phyloP scores from a whole-genome alignment of 371 early-diverging fungal species.

The Mucor lusitanicus region DNA sequence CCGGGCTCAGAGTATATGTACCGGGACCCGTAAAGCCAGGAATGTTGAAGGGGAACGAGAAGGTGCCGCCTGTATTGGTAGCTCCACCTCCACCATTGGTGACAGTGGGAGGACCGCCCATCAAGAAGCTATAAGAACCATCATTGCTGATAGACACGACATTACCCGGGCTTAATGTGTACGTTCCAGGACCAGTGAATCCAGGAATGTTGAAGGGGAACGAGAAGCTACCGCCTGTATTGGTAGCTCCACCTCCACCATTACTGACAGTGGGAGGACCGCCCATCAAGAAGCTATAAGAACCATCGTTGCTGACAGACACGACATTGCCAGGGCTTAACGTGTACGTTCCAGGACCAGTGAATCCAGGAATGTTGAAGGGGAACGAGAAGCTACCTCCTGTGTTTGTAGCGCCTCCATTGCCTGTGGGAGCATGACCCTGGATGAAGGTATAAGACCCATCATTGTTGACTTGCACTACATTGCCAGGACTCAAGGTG shows the following conservation, averaged over 20 bases:
- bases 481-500: no score
- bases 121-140: not conserved
- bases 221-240: not conserved
- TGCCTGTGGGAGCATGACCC: not conserved
- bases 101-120: not conserved
- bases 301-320: not conserved
- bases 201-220: constrained; percentile 4
- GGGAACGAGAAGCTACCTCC: not conserved
- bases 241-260: not conserved
- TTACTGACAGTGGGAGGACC: not conserved
- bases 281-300: not conserved
- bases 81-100: not conserved
- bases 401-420: not conserved
- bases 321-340: constrained; percentile 12
- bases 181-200: constrained; percentile 10
- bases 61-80: not conserved
- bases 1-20: constrained; percentile 10
- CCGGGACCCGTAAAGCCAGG: constrained; percentile 10
- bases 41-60: not conserved
- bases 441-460: not conserved
- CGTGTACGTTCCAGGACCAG: constrained; percentile 12
- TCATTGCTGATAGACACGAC: not conserved
- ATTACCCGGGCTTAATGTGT: constrained; percentile 11
- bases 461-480: no score
- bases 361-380: constrained; percentile 4